Base-by-base conservation (phyloP, 169 alveolate genomes). In the Eimeria praecox region DNA sequence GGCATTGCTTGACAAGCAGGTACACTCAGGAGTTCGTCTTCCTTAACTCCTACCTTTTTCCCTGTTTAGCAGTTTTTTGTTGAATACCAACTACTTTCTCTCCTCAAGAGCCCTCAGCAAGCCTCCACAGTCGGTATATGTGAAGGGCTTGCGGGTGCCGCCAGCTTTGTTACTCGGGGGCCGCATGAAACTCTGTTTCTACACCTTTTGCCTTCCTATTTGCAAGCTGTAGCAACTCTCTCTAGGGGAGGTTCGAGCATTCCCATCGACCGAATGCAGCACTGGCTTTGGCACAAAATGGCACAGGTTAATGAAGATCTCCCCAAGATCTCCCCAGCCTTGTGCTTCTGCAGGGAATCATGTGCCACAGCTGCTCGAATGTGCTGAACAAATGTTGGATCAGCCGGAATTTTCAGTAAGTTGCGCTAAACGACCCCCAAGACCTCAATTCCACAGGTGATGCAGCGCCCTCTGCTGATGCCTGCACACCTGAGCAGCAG, bases 401-500 rank as follows among this genome's bases (percentile, higher is more conserved):
- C 22, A 75, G 22, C 22, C n/a, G 27, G 18, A 40, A 40, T 24
- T 38, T 40, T 40, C 59, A 40, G 59, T 56, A 75, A 75, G 86
- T 18, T 42, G 20, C 0, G 62, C 40, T 14, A 16, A 44, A 75
- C 30, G 56, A 42, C 40, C 16, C 40, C 56, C 62, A 42, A 75
- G 86, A 75, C 20, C 59, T 75, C 62, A 42, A 42, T 40, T 42
- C 38, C 62, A 42, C 38, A 6, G 2, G 62, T 71, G 52, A 71
- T 71, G 83, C 52, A 35, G 42, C 42, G 9, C 42, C 62, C 20
- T 62, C 56, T 40, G 62, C 2, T 40, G 86, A 75, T 44, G 33
- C 86, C 59, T 75, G 86, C 86, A 75, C 86, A 75, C 86, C 62
- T 75, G 86, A 75, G 86, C 86, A 75, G 86, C 38, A 22, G 62